These are phyloP conservation scores for Yamadazyma phyllophila DNA, from an alignment of 805 yeast species.

Conservation along the genomic window DNA sequence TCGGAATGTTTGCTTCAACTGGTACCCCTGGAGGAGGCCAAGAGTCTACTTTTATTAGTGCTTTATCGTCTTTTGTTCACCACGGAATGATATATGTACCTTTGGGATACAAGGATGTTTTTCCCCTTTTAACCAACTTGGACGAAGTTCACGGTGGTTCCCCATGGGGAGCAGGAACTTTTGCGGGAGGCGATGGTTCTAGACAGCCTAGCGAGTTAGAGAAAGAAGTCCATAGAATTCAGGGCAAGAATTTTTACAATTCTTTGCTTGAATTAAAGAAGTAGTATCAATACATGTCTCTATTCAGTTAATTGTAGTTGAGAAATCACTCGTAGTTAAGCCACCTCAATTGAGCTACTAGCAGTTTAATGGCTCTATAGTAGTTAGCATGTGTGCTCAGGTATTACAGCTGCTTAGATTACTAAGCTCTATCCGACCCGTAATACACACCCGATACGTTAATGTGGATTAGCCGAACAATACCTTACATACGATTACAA, in stretches of 20 bases:
- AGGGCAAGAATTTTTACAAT: constrained; percentile 60
- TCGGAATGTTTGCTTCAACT: constrained; percentile 69
- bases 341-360: too few relatives aligned
- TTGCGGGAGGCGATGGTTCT: constrained; percentile 76
- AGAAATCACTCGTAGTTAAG: too few relatives aligned
- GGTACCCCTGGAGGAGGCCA: constrained; percentile 83
- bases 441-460: too few relatives aligned
- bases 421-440: too few relatives aligned
- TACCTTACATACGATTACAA: too few relatives aligned
- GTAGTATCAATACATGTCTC: background rate
- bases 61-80: constrained; percentile 65
- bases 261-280: constrained; percentile 14
- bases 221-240: constrained; percentile 58
- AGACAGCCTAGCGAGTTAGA: constrained; percentile 65
- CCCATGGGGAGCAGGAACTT: constrained; percentile 84
- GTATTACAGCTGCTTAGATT: too few relatives aligned
- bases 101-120: constrained; percentile 63
- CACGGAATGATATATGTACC: constrained; percentile 83
- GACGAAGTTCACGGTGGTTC: constrained; percentile 76
- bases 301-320: too few relatives aligned
- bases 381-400: too few relatives aligned
- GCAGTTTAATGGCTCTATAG: too few relatives aligned
- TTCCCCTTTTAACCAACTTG: constrained; percentile 52
- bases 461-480: too few relatives aligned
- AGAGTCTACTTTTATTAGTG: constrained; percentile 65